Evolutionary conservation across 108 stramenopile genomes (phyloP).

Genomic region (Discostella stelligeroides): DNA sequence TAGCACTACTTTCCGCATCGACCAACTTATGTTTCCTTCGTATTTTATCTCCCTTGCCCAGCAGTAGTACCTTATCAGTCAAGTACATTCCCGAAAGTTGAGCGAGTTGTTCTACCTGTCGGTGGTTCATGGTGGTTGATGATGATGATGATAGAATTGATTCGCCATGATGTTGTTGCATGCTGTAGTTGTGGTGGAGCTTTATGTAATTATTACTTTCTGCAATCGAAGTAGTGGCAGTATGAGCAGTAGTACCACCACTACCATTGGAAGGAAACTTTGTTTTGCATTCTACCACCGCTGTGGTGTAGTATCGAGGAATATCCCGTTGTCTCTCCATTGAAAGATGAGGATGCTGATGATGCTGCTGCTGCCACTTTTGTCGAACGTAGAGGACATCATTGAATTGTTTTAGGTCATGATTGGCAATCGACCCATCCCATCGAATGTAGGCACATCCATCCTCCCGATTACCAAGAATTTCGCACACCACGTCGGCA

Average conservation of each 20-base stretch:
- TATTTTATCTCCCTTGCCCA: neutral
- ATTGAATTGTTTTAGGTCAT: neutral
- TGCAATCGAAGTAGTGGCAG: neutral
- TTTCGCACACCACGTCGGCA: constrained; percentile 17
- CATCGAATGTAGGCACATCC: constrained; percentile 13
- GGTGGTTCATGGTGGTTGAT: neutral
- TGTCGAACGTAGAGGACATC: neutral
- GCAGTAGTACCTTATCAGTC: too few species aligned
- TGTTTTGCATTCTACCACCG: too few species aligned
- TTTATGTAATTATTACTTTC: neutral
- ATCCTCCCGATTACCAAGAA: constrained; percentile 3
- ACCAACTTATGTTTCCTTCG: neutral
- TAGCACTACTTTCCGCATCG: neutral
- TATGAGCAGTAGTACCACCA: too few species aligned
- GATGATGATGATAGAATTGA: neutral
- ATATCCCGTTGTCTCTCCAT: neutral
- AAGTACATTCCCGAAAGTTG: neutral
- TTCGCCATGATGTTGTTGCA: neutral
- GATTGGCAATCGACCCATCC: constrained; percentile 19
- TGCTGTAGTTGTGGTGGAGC: neutral
- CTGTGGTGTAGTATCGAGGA: too few species aligned
- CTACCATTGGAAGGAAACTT: too few species aligned
- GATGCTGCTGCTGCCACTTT: too few species aligned
- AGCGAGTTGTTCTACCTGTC: constrained; percentile 1
- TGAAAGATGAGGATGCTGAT: too few species aligned